Percentiles rank a stretch among this genome's conserved stretches.
Evolutionary conservation across 352 stramenopile genomes (phyloP).

Genomic region (Phytophthora agathidicida): DNA sequence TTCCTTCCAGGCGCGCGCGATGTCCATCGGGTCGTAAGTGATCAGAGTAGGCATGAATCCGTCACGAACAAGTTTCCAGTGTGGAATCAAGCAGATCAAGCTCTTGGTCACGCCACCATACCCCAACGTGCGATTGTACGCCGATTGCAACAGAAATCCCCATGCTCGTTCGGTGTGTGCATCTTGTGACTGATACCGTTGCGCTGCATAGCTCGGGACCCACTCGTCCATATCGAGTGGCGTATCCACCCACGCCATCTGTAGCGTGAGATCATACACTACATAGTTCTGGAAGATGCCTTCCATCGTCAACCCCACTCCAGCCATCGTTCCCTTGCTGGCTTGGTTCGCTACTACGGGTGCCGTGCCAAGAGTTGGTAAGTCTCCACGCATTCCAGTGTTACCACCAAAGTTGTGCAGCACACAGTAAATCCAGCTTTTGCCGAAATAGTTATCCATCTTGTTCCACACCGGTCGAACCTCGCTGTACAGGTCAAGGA

Average conservation of each 20-base stretch:
- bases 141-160: slow-evolving; percentile 54
- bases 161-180: slow-evolving; percentile 59
- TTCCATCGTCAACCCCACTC: slow-evolving; percentile 83
- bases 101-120: slow-evolving; percentile 82
- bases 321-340: slow-evolving; percentile 75
- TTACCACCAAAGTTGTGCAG: slow-evolving; percentile 87
- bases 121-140: slow-evolving; percentile 75
- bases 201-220: slow-evolving; percentile 56
- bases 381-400: slow-evolving; percentile 76
- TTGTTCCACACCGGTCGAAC: slow-evolving; percentile 72
- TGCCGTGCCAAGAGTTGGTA: slow-evolving; percentile 60
- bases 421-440: slow-evolving; percentile 87
- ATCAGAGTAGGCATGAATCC: slow-evolving; percentile 80
- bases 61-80: slow-evolving; percentile 68
- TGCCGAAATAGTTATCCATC: slow-evolving; percentile 83
- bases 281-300: slow-evolving; percentile 90
- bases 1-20: slow-evolving; percentile 62
- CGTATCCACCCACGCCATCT: slow-evolving; percentile 70
- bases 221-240: slow-evolving; percentile 52
- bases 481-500: slow-evolving; percentile 85
- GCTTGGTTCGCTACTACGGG: slow-evolving; percentile 47
- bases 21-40: slow-evolving; percentile 70
- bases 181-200: slow-evolving; percentile 67
- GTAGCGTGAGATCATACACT: slow-evolving; percentile 77
- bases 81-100: slow-evolving; percentile 66